Percentiles rank a stretch among this genome's conserved stretches.
phyloP scores from a whole-genome alignment of 768 basidiomycete genomes.

The Tylopilus sp. region DNA sequence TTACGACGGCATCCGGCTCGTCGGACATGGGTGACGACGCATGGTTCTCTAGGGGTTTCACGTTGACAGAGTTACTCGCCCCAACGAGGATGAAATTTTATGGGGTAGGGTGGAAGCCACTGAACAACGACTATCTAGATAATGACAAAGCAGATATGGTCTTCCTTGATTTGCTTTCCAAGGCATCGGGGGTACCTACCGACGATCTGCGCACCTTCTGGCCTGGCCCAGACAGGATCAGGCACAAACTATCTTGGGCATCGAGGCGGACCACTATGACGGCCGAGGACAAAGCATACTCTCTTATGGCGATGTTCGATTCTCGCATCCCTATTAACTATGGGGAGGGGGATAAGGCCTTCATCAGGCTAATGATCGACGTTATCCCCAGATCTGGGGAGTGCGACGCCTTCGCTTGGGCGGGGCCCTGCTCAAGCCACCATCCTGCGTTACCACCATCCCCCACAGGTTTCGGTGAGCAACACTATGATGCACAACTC shows the following conservation, averaged over 20 bases:
- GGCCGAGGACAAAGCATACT: slow-evolving; percentile 19
- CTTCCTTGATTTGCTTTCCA: slow-evolving; percentile 13
- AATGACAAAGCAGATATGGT: slow-evolving; percentile 22
- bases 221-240: slow-evolving; percentile 18
- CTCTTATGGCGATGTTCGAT: slow-evolving; percentile 17
- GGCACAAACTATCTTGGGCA: slow-evolving; percentile 19
- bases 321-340: slow-evolving; percentile 10
- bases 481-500: slow-evolving; percentile 2
- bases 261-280: slow-evolving; percentile 7
- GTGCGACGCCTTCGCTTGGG: slow-evolving; percentile 23
- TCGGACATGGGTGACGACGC: slow-evolving; percentile 4
- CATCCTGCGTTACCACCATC: slow-evolving; percentile 15
- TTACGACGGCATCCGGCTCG: background rate
- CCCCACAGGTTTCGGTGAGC: slow-evolving; percentile 7
- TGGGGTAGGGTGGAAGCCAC: slow-evolving; percentile 13
- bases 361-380: slow-evolving; percentile 17
- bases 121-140: slow-evolving; percentile 14
- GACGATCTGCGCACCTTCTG: slow-evolving; percentile 18
- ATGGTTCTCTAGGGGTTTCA: slow-evolving; percentile 19
- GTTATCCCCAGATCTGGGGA: slow-evolving; percentile 14
- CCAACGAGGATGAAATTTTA: slow-evolving; percentile 22
- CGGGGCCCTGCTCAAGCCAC: slow-evolving; percentile 9
- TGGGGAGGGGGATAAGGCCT: slow-evolving; percentile 14
- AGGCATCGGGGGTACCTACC: slow-evolving; percentile 9
- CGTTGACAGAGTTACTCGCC: slow-evolving; percentile 19